Evolutionary conservation across 345 rosid species (phyloP).

Genomic region (Firmiana major): DNA sequence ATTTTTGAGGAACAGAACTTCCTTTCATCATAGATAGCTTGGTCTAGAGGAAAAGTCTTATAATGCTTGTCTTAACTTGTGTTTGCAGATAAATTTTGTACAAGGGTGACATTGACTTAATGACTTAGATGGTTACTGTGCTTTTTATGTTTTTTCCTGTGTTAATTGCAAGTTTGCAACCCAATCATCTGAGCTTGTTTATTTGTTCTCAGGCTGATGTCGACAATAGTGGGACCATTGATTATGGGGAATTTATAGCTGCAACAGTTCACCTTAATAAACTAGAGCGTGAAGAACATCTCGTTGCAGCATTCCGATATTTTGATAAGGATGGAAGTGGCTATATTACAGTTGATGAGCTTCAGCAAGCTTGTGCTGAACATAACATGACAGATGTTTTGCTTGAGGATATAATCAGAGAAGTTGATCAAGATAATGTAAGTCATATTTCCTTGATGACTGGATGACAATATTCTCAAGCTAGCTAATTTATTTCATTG

Average conservation of each 20-base stretch:
- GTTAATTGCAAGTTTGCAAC: slow-evolving; percentile 14
- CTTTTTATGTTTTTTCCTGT: slow-evolving; percentile 4
- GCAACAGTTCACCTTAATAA: slow-evolving; percentile 94
- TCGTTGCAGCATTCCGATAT: slow-evolving; percentile 87
- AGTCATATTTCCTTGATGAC: slow-evolving; percentile 26
- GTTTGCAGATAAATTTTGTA: neutral
- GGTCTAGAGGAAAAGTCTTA: neutral
- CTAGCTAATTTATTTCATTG: neutral
- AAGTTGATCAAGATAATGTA: slow-evolving; percentile 97
- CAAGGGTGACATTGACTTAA: neutral
- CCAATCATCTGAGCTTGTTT: slow-evolving; percentile 5
- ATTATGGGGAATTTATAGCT: slow-evolving; percentile 93
- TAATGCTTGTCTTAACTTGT: neutral
- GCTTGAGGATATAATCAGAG: slow-evolving; percentile 87
- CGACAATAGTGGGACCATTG: slow-evolving; percentile 95
- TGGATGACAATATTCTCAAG: neutral
- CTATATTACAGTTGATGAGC: slow-evolving; percentile 92
- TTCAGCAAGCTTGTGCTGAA: slow-evolving; percentile 91
- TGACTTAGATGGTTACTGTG: neutral
- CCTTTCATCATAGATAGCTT: neutral
- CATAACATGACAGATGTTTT: slow-evolving; percentile 87
- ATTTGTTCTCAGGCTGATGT: slow-evolving; percentile 75
- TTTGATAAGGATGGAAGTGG: slow-evolving; percentile 97
- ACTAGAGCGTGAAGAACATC: slow-evolving; percentile 96
- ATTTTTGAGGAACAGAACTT: neutral